A percentile compares a stretch with the other conserved stretches of the same genome.
These are phyloP conservation scores for Penicillium arizonense DNA, from an alignment of 495 filamentous ascomycete species.

Conservation along the genomic window DNA sequence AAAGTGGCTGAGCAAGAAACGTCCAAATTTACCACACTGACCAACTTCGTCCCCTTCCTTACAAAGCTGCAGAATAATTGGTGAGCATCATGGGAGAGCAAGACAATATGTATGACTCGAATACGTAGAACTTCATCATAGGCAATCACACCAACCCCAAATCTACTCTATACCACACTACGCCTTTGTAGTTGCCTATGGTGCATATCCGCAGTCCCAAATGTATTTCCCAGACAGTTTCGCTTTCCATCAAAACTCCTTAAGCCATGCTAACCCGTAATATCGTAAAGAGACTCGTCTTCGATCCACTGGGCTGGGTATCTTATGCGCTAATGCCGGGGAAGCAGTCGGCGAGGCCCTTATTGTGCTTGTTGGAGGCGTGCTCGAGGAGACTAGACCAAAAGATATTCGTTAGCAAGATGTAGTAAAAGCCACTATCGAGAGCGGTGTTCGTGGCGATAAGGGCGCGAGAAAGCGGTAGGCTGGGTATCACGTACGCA, in stretches of 20 bases:
- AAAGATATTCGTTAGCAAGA: slow-evolving; percentile 4
- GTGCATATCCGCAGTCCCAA: slow-evolving; percentile 1
- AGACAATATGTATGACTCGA: slow-evolving; percentile 4
- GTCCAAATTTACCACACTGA: too few species aligned
- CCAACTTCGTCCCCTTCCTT: too few species aligned
- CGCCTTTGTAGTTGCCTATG: not conserved
- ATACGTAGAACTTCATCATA: not conserved
- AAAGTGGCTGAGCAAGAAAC: too few species aligned
- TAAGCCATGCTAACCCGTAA: slow-evolving; percentile 12
- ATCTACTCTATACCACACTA: not conserved
- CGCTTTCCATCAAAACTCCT: slow-evolving; percentile 12
- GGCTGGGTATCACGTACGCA: slow-evolving; percentile 17
- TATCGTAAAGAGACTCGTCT: slow-evolving; percentile 5
- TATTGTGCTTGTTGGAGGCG: slow-evolving; percentile 30
- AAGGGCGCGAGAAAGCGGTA: not conserved
- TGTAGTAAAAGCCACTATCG: not conserved
- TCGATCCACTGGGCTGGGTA: not conserved
- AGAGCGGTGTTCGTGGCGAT: too few species aligned
- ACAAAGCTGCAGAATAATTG: too few species aligned
- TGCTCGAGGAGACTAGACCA: slow-evolving; percentile 24
- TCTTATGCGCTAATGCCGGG: slow-evolving; percentile 18
- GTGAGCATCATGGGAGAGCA: not conserved
- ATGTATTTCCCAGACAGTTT: not conserved
- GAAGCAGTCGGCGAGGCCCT: slow-evolving; percentile 27
- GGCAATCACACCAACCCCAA: not conserved